A percentile compares a stretch with the other conserved stretches of the same genome.
These are phyloP conservation scores for Pochonia chlamydosporia DNA, from an alignment of 2,329 filamentous ascomycete species.

Conservation along the genomic window DNA sequence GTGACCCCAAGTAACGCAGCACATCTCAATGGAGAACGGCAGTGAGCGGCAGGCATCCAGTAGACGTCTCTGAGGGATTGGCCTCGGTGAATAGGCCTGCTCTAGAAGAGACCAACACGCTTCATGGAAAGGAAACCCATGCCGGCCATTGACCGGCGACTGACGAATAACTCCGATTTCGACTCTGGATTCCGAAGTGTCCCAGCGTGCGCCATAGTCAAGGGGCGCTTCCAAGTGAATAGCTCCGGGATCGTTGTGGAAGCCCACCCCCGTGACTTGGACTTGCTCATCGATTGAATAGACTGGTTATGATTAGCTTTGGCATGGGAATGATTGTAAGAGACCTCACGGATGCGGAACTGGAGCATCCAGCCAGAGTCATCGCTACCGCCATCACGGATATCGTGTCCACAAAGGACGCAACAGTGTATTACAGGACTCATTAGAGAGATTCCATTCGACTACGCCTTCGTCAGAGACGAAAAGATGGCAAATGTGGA, in stretches of 20 bases:
- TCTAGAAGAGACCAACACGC: conserved; percentile 12
- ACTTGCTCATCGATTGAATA: conserved; percentile 7
- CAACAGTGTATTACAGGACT: conserved; percentile 4
- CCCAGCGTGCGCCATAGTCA: conserved; percentile 7
- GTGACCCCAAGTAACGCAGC: conserved; percentile 8
- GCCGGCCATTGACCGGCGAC: conserved; percentile 4
- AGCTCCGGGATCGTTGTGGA: conserved; percentile 1
- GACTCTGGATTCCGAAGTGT: conserved; percentile 5
- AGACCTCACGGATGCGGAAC: conserved; percentile 10
- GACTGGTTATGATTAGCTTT: conserved; percentile 7
- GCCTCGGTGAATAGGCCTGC: conserved; percentile 1
- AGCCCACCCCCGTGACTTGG: conserved; percentile 8
- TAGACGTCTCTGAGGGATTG: conserved; percentile 7
- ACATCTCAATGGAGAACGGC: not conserved
- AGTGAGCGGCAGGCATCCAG: conserved; percentile 9
- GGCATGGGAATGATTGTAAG: not conserved
- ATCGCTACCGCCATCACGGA: conserved; percentile 1
- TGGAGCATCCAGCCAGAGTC: conserved; percentile 5
- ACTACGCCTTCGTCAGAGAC: too few relatives aligned
- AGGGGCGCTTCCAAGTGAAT: conserved; percentile 6
- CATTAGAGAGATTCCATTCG: not conserved
- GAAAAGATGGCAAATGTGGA: too few relatives aligned
- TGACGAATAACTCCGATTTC: conserved; percentile 4
- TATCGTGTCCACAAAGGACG: conserved; percentile 7
- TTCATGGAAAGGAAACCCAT: conserved; percentile 12